Evolutionary conservation across 2,329 filamentous ascomycete genomes (phyloP).

Genomic region (Microdochium nivale): DNA sequence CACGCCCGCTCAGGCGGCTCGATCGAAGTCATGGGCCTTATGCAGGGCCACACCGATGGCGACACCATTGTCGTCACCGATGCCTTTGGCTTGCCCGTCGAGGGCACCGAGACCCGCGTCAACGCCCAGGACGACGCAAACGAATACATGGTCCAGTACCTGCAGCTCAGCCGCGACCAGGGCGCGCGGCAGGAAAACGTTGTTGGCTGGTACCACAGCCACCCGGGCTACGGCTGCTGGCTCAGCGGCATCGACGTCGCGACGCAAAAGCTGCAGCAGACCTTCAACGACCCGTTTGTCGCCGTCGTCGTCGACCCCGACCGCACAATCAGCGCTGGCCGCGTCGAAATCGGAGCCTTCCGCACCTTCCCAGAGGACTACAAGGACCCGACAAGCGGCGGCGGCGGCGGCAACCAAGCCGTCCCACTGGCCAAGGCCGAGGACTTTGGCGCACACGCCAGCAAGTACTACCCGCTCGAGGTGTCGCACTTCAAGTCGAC

Average conservation of each 20-base stretch:
- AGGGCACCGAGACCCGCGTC: constrained; percentile 96
- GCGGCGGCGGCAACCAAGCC: constrained; percentile 52
- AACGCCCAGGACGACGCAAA: constrained; percentile 95
- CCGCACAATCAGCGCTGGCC: constrained; percentile 86
- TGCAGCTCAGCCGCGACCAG: constrained; percentile 66
- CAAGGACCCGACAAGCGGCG: constrained; percentile 26
- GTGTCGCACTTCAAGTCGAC: constrained; percentile 93
- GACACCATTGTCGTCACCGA: constrained; percentile 89
- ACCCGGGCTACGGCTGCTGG: constrained; percentile 98
- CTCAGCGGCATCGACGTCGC: constrained; percentile 90
- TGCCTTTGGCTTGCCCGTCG: constrained; percentile 85
- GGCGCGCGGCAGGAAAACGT: constrained; percentile 74
- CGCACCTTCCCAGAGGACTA: constrained; percentile 77
- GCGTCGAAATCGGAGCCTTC: constrained; percentile 96
- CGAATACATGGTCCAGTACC: constrained; percentile 90
- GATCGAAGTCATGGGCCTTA: constrained; percentile 94
- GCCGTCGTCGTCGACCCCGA: constrained; percentile 96
- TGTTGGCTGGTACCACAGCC: constrained; percentile 96
- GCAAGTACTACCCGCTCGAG: constrained; percentile 83
- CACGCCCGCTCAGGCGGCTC: constrained; percentile 90
- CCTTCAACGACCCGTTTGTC: constrained; percentile 81
- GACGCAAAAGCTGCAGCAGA: constrained; percentile 80
- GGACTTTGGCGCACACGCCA: constrained; percentile 90
- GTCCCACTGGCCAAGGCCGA: constrained; percentile 91
- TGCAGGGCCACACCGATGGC: constrained; percentile 87